Base-by-base conservation (phyloP, 1,139 yeast genomes). In the Keqinozyma sinolaborantium region DNA sequence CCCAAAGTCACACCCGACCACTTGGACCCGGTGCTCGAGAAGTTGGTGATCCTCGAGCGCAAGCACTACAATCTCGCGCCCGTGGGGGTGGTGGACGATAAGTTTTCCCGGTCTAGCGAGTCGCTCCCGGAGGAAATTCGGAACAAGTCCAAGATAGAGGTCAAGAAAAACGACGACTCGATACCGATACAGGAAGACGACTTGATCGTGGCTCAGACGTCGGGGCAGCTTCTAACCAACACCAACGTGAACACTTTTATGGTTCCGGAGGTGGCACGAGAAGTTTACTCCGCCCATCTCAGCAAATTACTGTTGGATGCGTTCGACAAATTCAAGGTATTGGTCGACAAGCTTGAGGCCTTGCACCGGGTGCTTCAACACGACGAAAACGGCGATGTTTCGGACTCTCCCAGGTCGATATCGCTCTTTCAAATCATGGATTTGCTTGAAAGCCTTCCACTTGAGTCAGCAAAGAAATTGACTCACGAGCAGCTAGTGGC, bases 361-460 rank as follows among this genome's bases (percentile, higher is more conserved):
- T 45, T 81, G 16, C 85, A 82, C 51, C 60, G 78, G 34, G 48
- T 60, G 3, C 49, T 81, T 15, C 87, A 79, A 51, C 59, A 64
- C 46, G 58, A 60, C 38, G 69, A 64, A 29, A 65, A 71, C 28
- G 61, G 61, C 8, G 62, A 60, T 30, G 30, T 57, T 8, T 38
- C 57, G 13, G 56, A 53, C 16, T 48, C 62, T 1, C 78, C 83
- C 2, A 56, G 70, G 33, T 70, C 72, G 16, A 46, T 79, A 1
- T 68, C 82, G 0, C 53, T 79, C 2, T 68, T 73, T 39, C 71
- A 73, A 36, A 42, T 81, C 14, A 60, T 68, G 24, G 48, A 60
- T 12, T 42, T 63, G 59, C 28, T 67, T 51, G 32, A 50, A 45
- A 25, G 28, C 21, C 6, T 44, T 58, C 14, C 57, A 8, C 18